Conservation (phyloP, 2,329 filamentous ascomycete species). For the Beauveria rudraprayagi region DNA sequence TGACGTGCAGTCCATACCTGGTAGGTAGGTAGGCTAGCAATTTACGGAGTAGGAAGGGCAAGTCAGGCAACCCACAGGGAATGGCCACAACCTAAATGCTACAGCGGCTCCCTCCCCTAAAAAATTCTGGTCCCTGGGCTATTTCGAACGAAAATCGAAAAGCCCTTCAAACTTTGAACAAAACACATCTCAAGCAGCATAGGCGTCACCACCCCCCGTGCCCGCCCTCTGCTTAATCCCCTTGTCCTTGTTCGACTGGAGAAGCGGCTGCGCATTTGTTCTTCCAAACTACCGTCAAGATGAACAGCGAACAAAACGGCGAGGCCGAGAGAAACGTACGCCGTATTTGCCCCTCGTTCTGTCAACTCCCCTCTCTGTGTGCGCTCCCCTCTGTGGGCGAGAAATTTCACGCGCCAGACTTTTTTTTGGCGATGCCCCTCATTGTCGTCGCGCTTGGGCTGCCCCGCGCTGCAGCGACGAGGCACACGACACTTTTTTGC, state of each 20-base stretch:
- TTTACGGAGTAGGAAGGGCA: background rate
- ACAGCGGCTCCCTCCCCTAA: conserved; percentile 1
- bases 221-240: conserved; percentile 7
- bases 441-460: conserved; percentile 1
- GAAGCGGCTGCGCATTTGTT: background rate
- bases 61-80: background rate
- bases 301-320: conserved; percentile 12
- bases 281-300: conserved; percentile 5
- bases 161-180: conserved; percentile 2
- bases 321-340: conserved; percentile 14
- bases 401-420: conserved; percentile 8
- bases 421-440: conserved; percentile 12
- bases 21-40: no score
- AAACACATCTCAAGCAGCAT: conserved; percentile 9
- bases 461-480: conserved; percentile 1
- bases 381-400: conserved; percentile 5
- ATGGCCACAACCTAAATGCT: no score
- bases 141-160: background rate
- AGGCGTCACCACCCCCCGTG: conserved; percentile 7
- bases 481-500: background rate
- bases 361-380: conserved; percentile 8
- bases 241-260: background rate
- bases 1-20: no score
- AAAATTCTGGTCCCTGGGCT: conserved; percentile 5
- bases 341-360: background rate